Percentiles rank a stretch among this genome's conserved stretches.
phyloP scores from a whole-genome alignment of 164 flowering plant genomes.

The Stephania cephalantha region DNA sequence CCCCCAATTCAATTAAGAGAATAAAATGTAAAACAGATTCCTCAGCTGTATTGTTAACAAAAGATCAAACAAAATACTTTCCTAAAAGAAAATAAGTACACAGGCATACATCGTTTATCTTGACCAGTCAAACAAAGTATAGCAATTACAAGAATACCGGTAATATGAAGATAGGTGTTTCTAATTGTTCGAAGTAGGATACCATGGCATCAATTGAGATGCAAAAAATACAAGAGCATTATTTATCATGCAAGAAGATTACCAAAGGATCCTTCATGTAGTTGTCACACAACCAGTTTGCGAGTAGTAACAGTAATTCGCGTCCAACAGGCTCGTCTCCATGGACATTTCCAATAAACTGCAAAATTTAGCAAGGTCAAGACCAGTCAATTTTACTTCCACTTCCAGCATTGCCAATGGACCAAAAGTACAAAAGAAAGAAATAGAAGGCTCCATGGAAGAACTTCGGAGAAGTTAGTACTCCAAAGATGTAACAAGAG shows the following conservation, averaged over 20 bases:
- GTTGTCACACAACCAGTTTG: slow-evolving; percentile 93
- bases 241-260: slow-evolving; percentile 15
- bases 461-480: background rate
- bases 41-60: too few relatives aligned
- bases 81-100: too few relatives aligned
- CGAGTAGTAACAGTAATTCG: slow-evolving; percentile 72
- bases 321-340: slow-evolving; percentile 99
- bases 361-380: slow-evolving; percentile 19
- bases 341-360: slow-evolving; percentile 95
- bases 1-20: too few relatives aligned
- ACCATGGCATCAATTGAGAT: background rate
- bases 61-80: too few relatives aligned
- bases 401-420: background rate
- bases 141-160: too few relatives aligned
- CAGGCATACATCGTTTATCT: too few relatives aligned
- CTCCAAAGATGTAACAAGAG: background rate
- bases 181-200: background rate
- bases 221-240: background rate
- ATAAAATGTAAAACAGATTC: too few relatives aligned
- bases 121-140: too few relatives aligned
- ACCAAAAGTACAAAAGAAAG: background rate
- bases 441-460: background rate
- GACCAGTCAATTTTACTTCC: background rate
- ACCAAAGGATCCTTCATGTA: slow-evolving; percentile 79
- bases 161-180: too few relatives aligned